Percentiles rank a stretch among this genome's conserved stretches.
These are phyloP conservation scores for Boletus pseudopeckii DNA, from an alignment of 768 basidiomycete species.

Conservation along the genomic window DNA sequence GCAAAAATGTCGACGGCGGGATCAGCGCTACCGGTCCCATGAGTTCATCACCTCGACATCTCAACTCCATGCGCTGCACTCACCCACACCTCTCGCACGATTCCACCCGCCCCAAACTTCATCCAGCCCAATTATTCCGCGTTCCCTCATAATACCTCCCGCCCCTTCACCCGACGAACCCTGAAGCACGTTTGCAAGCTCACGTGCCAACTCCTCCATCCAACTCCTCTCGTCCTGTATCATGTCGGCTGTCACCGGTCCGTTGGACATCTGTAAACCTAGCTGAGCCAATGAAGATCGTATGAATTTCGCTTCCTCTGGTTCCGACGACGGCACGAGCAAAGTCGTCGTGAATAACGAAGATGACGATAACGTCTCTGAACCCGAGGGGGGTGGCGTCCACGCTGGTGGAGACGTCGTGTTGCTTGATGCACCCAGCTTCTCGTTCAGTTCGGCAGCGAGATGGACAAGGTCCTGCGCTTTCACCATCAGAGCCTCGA, in stretches of 20 bases:
- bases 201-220: slow-evolving; percentile 75
- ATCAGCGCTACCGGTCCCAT: slow-evolving; percentile 63
- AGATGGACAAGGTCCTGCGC: slow-evolving; percentile 91
- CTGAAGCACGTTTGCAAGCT: slow-evolving; percentile 73
- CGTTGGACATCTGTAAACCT: slow-evolving; percentile 72
- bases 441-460: slow-evolving; percentile 84
- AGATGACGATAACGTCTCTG: slow-evolving; percentile 21
- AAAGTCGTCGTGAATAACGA: slow-evolving; percentile 26
- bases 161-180: slow-evolving; percentile 29
- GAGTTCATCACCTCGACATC: background rate
- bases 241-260: slow-evolving; percentile 88
- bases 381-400: slow-evolving; percentile 16
- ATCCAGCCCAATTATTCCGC: slow-evolving; percentile 83
- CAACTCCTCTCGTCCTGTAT: slow-evolving; percentile 77
- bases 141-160: slow-evolving; percentile 68
- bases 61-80: slow-evolving; percentile 4
- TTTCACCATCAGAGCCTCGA: slow-evolving; percentile 87
- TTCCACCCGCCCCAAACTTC: slow-evolving; percentile 98
- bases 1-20: slow-evolving; percentile 83
- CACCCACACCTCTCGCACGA: slow-evolving; percentile 86
- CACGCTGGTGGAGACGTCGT: slow-evolving; percentile 13
- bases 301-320: slow-evolving; percentile 84
- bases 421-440: slow-evolving; percentile 49
- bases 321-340: slow-evolving; percentile 48
- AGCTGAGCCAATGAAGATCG: slow-evolving; percentile 86